A percentile compares a stretch with the other conserved stretches of the same genome.
These are phyloP conservation scores for Leptomonas pyrrhocoris DNA, from an alignment of 208 protist genomes.

Conservation along the genomic window DNA sequence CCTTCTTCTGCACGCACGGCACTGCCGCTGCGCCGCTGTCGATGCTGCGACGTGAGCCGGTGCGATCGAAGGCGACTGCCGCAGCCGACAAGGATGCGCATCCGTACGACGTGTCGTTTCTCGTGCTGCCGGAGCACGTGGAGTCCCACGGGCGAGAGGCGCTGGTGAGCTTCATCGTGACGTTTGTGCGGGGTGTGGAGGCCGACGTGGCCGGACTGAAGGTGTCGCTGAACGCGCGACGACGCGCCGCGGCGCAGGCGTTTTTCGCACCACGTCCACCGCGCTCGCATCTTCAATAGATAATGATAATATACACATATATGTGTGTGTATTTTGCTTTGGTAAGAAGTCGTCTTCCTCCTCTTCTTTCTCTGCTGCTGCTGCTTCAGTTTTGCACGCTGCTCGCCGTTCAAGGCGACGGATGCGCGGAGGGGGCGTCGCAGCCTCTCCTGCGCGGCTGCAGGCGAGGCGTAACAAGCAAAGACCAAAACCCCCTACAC, in stretches of 20 bases:
- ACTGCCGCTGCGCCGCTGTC: constrained; percentile 6
- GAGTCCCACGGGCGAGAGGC: constrained; percentile 94
- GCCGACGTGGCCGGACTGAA: constrained; percentile 96
- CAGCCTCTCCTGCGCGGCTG: no score
- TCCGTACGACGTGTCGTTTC: constrained; percentile 21
- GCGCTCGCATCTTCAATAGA: no score
- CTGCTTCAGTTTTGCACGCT: no score
- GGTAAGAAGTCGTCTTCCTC: no score
- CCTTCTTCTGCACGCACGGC: constrained; percentile 96
- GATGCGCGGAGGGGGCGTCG: no score
- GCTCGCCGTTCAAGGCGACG: no score
- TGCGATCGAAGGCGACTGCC: background rate
- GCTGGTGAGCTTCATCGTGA: constrained; percentile 97
- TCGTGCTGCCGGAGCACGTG: constrained; percentile 78
- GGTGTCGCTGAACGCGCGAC: constrained; percentile 57
- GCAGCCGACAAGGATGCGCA: background rate
- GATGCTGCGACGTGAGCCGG: constrained; percentile 19
- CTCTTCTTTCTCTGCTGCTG: no score
- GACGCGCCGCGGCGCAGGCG: constrained; percentile 41
- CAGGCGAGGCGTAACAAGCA: no score
- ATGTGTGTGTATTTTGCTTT: no score
- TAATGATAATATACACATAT: no score
- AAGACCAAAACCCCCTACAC: no score
- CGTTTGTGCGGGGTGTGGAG: constrained; percentile 96
- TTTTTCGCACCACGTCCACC: constrained; percentile 28